A percentile compares a stretch with the other conserved stretches of the same genome.
These are phyloP conservation scores for Plasmodium gaboni DNA, from an alignment of 169 alveolate species.

Conservation along the genomic window DNA sequence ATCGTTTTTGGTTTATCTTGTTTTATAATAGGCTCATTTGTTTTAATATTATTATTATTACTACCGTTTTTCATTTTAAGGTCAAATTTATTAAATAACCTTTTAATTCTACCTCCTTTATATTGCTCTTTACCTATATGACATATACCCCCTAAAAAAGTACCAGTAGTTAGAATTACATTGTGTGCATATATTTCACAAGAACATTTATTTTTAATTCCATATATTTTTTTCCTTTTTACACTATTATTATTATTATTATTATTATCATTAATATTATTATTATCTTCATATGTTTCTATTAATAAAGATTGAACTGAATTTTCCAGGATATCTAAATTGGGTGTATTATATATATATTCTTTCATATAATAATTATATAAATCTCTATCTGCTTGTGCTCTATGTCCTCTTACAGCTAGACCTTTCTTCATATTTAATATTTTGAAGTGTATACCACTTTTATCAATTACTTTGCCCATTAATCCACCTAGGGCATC, in stretches of 20 bases:
- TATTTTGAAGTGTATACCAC: constrained; percentile 91
- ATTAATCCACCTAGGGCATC: constrained; percentile 95
- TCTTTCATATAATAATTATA: constrained; percentile 85
- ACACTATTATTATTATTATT: neutral
- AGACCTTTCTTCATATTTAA: constrained; percentile 92
- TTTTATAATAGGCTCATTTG: too few relatives aligned
- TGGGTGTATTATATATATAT: constrained; percentile 12
- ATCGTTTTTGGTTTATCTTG: too few relatives aligned
- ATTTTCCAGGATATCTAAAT: constrained; percentile 71
- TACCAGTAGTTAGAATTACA: constrained; percentile 93
- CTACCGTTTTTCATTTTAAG: neutral
- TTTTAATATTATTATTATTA: neutral
- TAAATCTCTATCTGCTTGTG: constrained; percentile 91
- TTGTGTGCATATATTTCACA: constrained; percentile 71
- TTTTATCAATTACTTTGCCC: constrained; percentile 90
- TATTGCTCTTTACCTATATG: constrained; percentile 88
- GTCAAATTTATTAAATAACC: neutral
- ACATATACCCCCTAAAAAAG: constrained; percentile 91
- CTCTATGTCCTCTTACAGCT: constrained; percentile 95
- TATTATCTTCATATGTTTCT: neutral
- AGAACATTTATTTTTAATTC: constrained; percentile 79
- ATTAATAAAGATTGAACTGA: constrained; percentile 80
- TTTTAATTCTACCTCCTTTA: constrained; percentile 54
- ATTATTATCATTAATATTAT: neutral
- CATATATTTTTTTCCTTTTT: constrained; percentile 70